phyloP scores from a whole-genome alignment of 202 grass and related monocot species.

The Dendrocalamus latiflorus region DNA sequence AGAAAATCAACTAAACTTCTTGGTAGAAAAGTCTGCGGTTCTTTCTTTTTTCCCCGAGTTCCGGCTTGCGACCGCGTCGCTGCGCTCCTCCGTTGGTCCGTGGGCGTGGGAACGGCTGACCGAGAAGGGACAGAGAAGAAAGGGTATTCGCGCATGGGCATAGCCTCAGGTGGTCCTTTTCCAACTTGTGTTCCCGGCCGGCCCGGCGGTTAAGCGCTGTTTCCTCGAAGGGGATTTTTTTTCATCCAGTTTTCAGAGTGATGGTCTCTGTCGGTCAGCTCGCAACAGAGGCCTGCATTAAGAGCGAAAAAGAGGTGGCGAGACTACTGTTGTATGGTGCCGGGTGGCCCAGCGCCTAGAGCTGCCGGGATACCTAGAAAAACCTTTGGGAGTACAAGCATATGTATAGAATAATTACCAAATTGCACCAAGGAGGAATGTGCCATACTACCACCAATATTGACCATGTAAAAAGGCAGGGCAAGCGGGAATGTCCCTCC shows the following conservation, averaged over 20 bases:
- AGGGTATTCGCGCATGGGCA: background rate
- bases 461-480: too few relatives aligned
- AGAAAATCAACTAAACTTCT: background rate
- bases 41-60: background rate
- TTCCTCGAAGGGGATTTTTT: background rate
- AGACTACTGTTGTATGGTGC: too few relatives aligned
- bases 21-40: background rate
- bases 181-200: background rate
- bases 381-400: too few relatives aligned
- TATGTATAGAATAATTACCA: too few relatives aligned
- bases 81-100: background rate
- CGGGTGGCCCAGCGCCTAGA: too few relatives aligned
- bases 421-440: too few relatives aligned
- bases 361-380: too few relatives aligned
- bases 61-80: background rate
- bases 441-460: too few relatives aligned
- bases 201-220: background rate
- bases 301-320: background rate
- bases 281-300: background rate
- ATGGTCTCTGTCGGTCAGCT: background rate
- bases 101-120: background rate
- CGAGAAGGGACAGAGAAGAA: background rate
- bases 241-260: background rate
- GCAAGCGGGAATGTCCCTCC: too few relatives aligned
- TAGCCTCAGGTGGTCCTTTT: background rate